Conservation (phyloP, 345 rosid genomes). For the Arabidopsis suecica region DNA sequence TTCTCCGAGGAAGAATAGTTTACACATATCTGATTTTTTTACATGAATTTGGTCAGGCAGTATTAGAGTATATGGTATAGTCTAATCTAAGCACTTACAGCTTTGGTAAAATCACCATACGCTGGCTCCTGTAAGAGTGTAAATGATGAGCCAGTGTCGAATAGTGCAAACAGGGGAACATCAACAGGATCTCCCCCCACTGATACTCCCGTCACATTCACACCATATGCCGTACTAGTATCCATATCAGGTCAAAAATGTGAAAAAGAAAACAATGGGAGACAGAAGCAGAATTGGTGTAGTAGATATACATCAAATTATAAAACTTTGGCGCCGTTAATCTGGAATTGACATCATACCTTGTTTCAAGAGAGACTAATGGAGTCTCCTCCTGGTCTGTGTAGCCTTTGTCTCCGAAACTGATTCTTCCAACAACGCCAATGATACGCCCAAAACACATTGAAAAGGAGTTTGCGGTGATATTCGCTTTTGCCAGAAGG, state of each 20-base stretch:
- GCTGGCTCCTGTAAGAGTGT: constrained; percentile 78
- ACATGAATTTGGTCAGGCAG: constrained; percentile 5
- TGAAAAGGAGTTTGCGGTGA: constrained; percentile 84
- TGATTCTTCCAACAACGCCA: constrained; percentile 74
- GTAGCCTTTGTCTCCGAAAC: constrained; percentile 88
- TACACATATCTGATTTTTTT: neutral
- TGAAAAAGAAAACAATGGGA: constrained; percentile 1
- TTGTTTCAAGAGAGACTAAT: constrained; percentile 52
- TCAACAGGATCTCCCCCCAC: constrained; percentile 53
- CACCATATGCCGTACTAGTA: constrained; percentile 63
- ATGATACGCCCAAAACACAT: constrained; percentile 68
- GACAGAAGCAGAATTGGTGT: neutral
- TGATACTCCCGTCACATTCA: constrained; percentile 59
- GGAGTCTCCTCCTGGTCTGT: constrained; percentile 79
- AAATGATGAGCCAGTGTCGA: constrained; percentile 88
- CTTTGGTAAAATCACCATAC: constrained; percentile 59
- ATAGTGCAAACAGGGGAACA: constrained; percentile 59
- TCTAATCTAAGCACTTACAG: constrained; percentile 51
- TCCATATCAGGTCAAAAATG: constrained; percentile 19
- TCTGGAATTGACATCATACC: constrained; percentile 42
- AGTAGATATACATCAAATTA: neutral
- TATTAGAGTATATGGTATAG: neutral
- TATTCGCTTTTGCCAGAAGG: constrained; percentile 71
- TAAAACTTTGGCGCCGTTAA: neutral
- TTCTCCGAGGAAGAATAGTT: neutral